Evolutionary conservation across 2,329 filamentous ascomycete species (phyloP).

Genomic region (Diaporthe citrichinensis): DNA sequence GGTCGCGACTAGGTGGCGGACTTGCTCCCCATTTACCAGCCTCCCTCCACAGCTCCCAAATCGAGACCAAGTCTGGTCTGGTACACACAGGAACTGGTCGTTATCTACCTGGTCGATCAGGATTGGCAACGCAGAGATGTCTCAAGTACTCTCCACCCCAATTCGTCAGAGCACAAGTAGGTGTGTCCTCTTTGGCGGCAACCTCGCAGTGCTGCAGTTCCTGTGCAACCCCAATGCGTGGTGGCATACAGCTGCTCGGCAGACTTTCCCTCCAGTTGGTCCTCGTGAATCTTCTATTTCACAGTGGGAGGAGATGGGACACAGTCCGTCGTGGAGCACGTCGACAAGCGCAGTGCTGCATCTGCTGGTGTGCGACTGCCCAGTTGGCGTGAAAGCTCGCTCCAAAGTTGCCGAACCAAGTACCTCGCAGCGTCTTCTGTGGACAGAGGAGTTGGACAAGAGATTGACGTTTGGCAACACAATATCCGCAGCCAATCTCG

Average conservation of each 20-base stretch:
- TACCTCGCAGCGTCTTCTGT: slow-evolving; percentile 26
- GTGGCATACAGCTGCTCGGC: slow-evolving; percentile 31
- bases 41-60: slow-evolving; percentile 32
- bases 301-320: neutral
- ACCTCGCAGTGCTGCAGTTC: slow-evolving; percentile 40
- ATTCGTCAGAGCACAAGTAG: slow-evolving; percentile 22
- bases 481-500: slow-evolving; percentile 23
- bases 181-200: slow-evolving; percentile 38
- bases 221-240: slow-evolving; percentile 38
- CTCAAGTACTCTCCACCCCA: slow-evolving; percentile 38
- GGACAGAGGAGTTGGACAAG: slow-evolving; percentile 15
- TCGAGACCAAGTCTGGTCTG: slow-evolving; percentile 35
- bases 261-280: slow-evolving; percentile 22
- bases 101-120: slow-evolving; percentile 58
- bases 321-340: slow-evolving; percentile 34
- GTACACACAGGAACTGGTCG: slow-evolving; percentile 28
- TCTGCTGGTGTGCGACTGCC: slow-evolving; percentile 34
- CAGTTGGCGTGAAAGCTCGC: slow-evolving; percentile 21
- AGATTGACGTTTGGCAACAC: slow-evolving; percentile 38
- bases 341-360: slow-evolving; percentile 35
- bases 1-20: slow-evolving; percentile 19
- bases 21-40: slow-evolving; percentile 34
- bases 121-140: slow-evolving; percentile 69
- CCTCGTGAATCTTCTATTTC: slow-evolving; percentile 15
- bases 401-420: slow-evolving; percentile 23